Base-by-base conservation (phyloP, 2,329 filamentous ascomycete genomes). In the Metarhizium robertsii region DNA sequence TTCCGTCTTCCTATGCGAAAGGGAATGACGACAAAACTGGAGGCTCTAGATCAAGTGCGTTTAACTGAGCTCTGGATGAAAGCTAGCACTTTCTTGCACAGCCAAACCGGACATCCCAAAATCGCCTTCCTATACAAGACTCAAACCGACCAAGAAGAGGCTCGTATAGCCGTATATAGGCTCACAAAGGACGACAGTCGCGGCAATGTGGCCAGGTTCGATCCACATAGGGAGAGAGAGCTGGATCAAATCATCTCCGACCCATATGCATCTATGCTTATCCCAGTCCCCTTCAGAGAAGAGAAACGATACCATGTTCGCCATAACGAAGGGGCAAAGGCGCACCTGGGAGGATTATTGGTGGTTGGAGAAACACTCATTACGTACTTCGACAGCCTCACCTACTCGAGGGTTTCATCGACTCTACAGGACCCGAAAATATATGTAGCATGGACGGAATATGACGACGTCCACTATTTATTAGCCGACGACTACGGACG, bases 401-500 rank as follows among this genome's bases (percentile, higher is more conserved):
- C 79, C 20, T 85, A 86, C 59, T 80, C 84, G 38, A 79, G 79
- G 13, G 79, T 90, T 13, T 81, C 85, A 18, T 79, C 84, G 8
- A 73, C 78, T 0, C 72, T 96, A 2, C 76, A 83, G 1, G 85
- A 92, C 55, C 82, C 91, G 0, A 90, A 87, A 2, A 86, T 96
- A 40, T 97, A 95, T 62, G 87, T 94, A n/a, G 85, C 90, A 2
- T 99, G 92, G 92, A 88, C 88, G 59, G 83, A 86, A 63, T 85
- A 94, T 53, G 89, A 97, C 64, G 83, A 84, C 29, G 85, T 87
- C 43, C 81, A 87, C 64, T 97, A 91, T 73, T 77, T 96, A n/a
- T 73, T 99, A 2, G 91, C 88, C 1, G 94, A 99, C 67, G 91
- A 96, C 63, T 96, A 94, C 66, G 92, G 94, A 16, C 81, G 80